A percentile compares a stretch with the other conserved stretches of the same genome.
These are phyloP conservation scores for Gaeumannomyces sp. DNA, from an alignment of 2,329 filamentous ascomycete species.

Conservation along the genomic window DNA sequence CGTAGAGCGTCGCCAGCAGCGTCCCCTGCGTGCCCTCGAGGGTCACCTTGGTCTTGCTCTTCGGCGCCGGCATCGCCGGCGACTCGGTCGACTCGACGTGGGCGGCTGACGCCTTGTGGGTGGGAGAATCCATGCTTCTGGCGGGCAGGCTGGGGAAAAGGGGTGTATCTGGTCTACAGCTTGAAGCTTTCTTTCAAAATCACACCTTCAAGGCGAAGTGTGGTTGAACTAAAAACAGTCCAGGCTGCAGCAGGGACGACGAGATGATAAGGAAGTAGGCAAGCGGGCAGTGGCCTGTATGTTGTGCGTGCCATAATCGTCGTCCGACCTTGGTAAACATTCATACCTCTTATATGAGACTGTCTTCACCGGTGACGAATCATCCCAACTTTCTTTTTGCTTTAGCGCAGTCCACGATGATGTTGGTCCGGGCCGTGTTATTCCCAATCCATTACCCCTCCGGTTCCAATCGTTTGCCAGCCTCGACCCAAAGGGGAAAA, in stretches of 20 bases:
- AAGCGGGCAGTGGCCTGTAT: not conserved
- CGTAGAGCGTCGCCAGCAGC: slow-evolving; percentile 17
- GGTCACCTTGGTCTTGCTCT: slow-evolving; percentile 15
- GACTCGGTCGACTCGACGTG: not conserved
- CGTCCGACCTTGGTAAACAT: not conserved
- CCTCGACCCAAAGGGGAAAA: too few relatives aligned
- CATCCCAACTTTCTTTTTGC: not conserved
- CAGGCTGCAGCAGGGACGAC: too few relatives aligned
- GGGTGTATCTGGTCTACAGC: not conserved
- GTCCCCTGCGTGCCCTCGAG: slow-evolving; percentile 20
- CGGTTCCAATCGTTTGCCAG: not conserved
- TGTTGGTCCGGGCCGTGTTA: not conserved
- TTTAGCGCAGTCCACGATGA: not conserved
- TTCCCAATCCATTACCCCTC: not conserved
- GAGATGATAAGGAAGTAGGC: not conserved
- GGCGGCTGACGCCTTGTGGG: not conserved
- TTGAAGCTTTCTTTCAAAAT: too few relatives aligned
- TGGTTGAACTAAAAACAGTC: too few relatives aligned
- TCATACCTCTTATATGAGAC: not conserved
- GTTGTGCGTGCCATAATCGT: not conserved
- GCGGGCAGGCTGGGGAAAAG: not conserved
- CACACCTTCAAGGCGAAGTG: too few relatives aligned
- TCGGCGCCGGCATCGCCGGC: not conserved
- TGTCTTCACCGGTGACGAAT: not conserved
- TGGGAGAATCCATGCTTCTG: not conserved